Base-by-base conservation (phyloP, 1,284 basidiomycete genomes). In the Earliella scabrosa region DNA sequence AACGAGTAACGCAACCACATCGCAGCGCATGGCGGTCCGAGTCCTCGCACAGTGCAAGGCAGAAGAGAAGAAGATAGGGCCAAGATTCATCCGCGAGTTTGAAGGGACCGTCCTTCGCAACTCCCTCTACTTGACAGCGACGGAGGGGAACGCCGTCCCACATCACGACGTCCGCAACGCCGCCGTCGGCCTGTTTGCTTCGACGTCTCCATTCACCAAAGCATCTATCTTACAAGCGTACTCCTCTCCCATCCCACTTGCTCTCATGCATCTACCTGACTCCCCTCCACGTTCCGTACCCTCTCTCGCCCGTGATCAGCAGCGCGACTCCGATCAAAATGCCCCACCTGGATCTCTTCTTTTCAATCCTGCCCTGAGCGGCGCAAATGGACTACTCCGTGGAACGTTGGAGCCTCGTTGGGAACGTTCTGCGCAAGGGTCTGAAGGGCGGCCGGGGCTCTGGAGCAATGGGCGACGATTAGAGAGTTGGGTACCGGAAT, bases 31-130 rank as follows among this genome's bases (percentile, higher is more conserved):
- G 29, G 78, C 90, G 0, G 64, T 94, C 1, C 86, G 93, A 32
- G 81, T 97, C n/a, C 66, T 96, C 16, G 93, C 81, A 0, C 94
- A 97, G 67, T 97, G 95, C 78, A 97, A 97, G 75, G 93, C 93
- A 0, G 90, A 94, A 66, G 87, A 85, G 72, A 88, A 86, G 71
- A 88, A 88, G 67, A 73, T 88, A 32, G 84, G 90, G 0, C 93
- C 94, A 1, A 84, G 85, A 6, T 87, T 88, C 62, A 82, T 97
- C 1, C 84, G 95, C 38, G 94, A 97, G 72, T 79, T 97, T 73
- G 94, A 97, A 69, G 93, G 93, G 16, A 92, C 93, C 16, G 72
- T 91, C 56, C 79, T 82, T 65, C 79, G 81, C 11, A 41, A 54
- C 20, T 57, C 51, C 21, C 45, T 48, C 9, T 75, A 80, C 52